Evolutionary conservation across 1,284 basidiomycete species (phyloP).

Genomic region (Tausonia pullulans): DNA sequence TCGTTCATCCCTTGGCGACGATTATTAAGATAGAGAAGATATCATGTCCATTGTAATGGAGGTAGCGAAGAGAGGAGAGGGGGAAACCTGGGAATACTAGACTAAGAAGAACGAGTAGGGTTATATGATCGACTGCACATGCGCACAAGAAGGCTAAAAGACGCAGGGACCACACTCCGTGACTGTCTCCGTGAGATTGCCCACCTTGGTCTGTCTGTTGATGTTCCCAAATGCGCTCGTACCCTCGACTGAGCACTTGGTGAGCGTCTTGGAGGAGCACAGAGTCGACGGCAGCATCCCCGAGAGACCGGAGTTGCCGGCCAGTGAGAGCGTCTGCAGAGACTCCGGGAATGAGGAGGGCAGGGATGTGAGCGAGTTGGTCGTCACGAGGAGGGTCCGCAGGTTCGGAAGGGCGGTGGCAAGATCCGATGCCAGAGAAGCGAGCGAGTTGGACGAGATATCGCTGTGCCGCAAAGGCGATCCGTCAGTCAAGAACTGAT

Average conservation of each 20-base stretch:
- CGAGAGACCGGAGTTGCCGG: conserved; percentile 25
- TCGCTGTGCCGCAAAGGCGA: background rate
- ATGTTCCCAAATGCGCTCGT: conserved; percentile 21
- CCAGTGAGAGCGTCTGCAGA: conserved; percentile 26
- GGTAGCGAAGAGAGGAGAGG: no score
- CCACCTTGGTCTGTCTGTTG: conserved; percentile 3
- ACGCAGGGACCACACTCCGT: conserved; percentile 19
- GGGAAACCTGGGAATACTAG: no score
- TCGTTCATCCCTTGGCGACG: no score
- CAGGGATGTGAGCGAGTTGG: conserved; percentile 26
- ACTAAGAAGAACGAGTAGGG: no score
- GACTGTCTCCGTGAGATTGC: conserved; percentile 8
- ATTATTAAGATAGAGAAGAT: no score
- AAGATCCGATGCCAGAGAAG: conserved; percentile 1
- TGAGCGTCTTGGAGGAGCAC: conserved; percentile 23
- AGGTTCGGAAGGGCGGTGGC: background rate
- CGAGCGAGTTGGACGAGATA: conserved; percentile 13
- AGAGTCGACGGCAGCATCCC: conserved; percentile 24
- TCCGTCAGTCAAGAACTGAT: background rate
- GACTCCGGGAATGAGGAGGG: conserved; percentile 26
- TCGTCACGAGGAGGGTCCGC: conserved; percentile 13
- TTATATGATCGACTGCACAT: no score
- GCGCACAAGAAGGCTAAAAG: conserved; percentile 5
- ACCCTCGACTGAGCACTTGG: conserved; percentile 27
- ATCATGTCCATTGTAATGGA: no score